Percentiles rank a stretch among this genome's conserved stretches.
Evolutionary conservation across 1,139 yeast genomes (phyloP).

Genomic region (Meyerozyma athensensis): DNA sequence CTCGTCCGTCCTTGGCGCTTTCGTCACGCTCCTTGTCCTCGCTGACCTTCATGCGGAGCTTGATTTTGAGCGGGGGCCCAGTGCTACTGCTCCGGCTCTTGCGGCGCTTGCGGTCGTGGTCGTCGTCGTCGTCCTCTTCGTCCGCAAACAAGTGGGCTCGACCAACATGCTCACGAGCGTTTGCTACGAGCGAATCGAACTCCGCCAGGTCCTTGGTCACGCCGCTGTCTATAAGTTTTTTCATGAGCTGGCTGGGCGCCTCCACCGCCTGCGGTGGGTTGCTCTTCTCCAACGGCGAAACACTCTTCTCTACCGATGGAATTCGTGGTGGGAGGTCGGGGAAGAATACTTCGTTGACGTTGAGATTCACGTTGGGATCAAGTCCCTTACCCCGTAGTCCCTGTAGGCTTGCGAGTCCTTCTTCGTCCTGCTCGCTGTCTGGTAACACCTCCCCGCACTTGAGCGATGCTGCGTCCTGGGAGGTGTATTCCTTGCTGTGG

Average conservation of each 20-base stretch:
- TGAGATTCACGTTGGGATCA: constrained; percentile 38
- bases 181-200: constrained; percentile 10
- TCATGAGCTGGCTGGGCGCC: constrained; percentile 10
- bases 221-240: constrained; percentile 11
- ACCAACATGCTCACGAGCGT: constrained; percentile 8
- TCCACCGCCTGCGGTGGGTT: constrained; percentile 1
- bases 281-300: neutral
- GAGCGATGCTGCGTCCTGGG: constrained; percentile 73
- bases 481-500: constrained; percentile 65
- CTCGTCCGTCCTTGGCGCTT: too few relatives aligned
- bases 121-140: constrained; percentile 11
- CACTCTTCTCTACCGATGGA: neutral
- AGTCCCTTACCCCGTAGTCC: constrained; percentile 36
- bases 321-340: neutral
- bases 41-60: constrained; percentile 1
- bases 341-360: constrained; percentile 36
- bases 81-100: constrained; percentile 3
- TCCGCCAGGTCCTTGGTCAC: constrained; percentile 10
- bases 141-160: constrained; percentile 13
- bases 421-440: constrained; percentile 55
- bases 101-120: neutral
- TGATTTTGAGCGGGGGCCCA: constrained; percentile 2
- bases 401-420: constrained; percentile 43
- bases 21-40: neutral
- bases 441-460: constrained; percentile 61